Evolutionary conservation across 176 grass and related monocot genomes (phyloP), one percentile per base, ranked within the genome.

Genomic region (Musa acuminata): DNA sequence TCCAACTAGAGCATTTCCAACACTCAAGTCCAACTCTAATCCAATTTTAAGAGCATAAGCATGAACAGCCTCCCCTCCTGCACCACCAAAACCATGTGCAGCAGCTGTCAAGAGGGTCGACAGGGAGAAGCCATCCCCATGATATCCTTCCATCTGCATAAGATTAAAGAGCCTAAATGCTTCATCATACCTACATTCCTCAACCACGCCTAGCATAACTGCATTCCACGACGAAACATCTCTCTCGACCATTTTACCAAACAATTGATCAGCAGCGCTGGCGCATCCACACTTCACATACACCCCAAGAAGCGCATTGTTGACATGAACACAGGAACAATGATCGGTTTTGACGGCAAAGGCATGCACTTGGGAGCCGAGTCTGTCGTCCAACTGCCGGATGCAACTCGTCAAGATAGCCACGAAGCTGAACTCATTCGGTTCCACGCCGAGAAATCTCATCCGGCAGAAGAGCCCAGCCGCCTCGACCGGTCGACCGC

Each of bases 141-240:
- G 53, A 55, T 83, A 69, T 10, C 86, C 85, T 55, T 2, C 51
- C 2, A 49, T 49, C 21, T 74, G 75, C 89, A 92, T 88, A 57
- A 88, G 71, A 53, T 77, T 50, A 51, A 92, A 88, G 78, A 83
- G 78, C 66, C 77, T 49, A 65, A 92, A 88, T 20, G 89, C 89
- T 64, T 92, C 89, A 49, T 74, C 62, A 82, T 88, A 85, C 79
- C 83, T 83, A 8, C 83, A 81, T 49, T 81, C 78, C 83, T 92
- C 73, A 49, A 92, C 75, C 53, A 83, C 74, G 1, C 83, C 85
- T 1, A 84, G 78, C 8, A 88, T 81, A 49, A 88, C 55, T 1
- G 89, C 54, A 77, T 88, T 92, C 89, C 85, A 92, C 11, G 89
- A 92, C 8, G 83, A 92, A 23, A 76, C 86, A 84, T 92, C 86